Evolutionary conservation across 176 grass and related monocot species (phyloP), one percentile per base, ranked within the genome.

Genomic region (Oryza meridionalis): DNA sequence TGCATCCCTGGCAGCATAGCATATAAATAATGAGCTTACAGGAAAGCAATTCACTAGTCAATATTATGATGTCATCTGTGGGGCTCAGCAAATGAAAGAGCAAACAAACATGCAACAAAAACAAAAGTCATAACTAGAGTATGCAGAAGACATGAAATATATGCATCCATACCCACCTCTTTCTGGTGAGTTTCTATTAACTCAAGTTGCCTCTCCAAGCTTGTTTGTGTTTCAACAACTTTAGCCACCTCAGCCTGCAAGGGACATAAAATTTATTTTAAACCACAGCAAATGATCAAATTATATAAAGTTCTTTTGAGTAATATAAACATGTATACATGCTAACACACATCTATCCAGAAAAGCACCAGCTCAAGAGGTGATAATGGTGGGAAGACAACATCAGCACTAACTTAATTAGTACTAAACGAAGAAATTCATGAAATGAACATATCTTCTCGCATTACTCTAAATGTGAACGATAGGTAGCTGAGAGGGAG

Each of bases 121-220:
- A 68, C 62, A 63, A 11, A 81, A 77, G 24, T 8, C 31, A 65
- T 50, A 46, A 64, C 63, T 35, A 50, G 53, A 64, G 42, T 51
- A 61, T 38, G 26, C 11, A 69, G 75, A 33, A 85, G 4, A 69
- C 43, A 80, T 31, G 35, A 81, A 42, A 68, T 21, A 1, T 51
- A 82, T 78, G 46, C 11, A 84, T 21, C 29, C 24, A 67, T 10
- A 74, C 72, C 11, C 76, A 99, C 97, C 91, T 99, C 97, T 73
- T 80, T 86, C 76, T 99, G 97, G 77, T 99, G 97, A 74, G 97
- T 99, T 90, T 99, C 97, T 79, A 94, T 96, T 79, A 99, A 91
- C 85, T 99, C 93, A 69, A 99, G 93, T 81, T 99, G 91, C 40
- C 91, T 84, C 77, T 96, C 93, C 86, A 99, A 89, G 88, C 88